These are phyloP conservation scores for Lolium multiflorum DNA, from an alignment of 176 grass and related monocot species.

Conservation along the genomic window DNA sequence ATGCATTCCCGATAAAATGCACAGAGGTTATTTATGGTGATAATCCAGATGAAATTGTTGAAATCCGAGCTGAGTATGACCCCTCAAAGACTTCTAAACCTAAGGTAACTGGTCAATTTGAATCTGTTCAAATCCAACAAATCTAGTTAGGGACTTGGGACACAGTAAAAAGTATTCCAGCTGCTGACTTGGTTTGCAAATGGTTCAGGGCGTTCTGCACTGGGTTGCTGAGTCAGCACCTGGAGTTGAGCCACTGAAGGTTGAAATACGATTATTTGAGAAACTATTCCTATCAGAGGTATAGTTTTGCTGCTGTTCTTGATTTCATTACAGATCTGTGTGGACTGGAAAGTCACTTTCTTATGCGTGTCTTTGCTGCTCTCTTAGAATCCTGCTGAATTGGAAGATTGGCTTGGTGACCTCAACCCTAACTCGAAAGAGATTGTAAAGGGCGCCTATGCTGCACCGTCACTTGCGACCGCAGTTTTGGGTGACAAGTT, in stretches of 20 bases:
- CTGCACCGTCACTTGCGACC: constrained; percentile 59
- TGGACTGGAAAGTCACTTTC: constrained; percentile 12
- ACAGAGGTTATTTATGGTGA: constrained; percentile 85
- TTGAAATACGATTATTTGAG: constrained; percentile 92
- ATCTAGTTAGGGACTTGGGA: neutral
- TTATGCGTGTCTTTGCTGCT: constrained; percentile 15
- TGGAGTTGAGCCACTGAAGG: constrained; percentile 80
- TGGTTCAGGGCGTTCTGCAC: constrained; percentile 87
- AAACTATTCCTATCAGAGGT: constrained; percentile 92
- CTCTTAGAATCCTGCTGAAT: constrained; percentile 78
- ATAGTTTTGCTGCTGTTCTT: constrained; percentile 11
- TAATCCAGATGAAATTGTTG: constrained; percentile 62
- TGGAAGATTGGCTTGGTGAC: constrained; percentile 90
- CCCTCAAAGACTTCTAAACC: constrained; percentile 89
- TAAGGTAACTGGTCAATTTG: constrained; percentile 63
- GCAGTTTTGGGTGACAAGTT: constrained; percentile 80
- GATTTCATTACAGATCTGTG: neutral
- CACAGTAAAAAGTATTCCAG: neutral
- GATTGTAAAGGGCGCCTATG: constrained; percentile 80
- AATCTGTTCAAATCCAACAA: neutral
- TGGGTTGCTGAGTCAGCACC: constrained; percentile 91
- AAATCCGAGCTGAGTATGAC: constrained; percentile 94
- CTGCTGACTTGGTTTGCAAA: constrained; percentile 33
- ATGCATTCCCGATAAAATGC: constrained; percentile 97
- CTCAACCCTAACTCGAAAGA: constrained; percentile 88